These are phyloP conservation scores for Anthostomella pinea DNA, from an alignment of 2,329 filamentous ascomycete genomes.

Conservation along the genomic window DNA sequence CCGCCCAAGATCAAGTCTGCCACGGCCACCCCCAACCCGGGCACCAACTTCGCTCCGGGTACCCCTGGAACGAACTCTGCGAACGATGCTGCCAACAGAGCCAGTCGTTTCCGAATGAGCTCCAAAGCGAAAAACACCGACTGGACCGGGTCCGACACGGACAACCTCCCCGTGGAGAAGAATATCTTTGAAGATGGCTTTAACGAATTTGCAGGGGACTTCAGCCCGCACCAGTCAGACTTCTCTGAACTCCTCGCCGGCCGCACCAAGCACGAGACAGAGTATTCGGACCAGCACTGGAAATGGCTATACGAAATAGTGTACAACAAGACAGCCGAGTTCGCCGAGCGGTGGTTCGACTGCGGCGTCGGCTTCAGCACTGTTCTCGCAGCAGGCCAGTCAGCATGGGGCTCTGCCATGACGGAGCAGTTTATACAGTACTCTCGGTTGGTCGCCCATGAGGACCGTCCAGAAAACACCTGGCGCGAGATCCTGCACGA, in stretches of 20 bases:
- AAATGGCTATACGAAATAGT: slow-evolving; percentile 26
- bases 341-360: slow-evolving; percentile 30
- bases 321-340: slow-evolving; percentile 21
- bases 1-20: background rate
- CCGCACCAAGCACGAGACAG: slow-evolving; percentile 13
- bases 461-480: slow-evolving; percentile 32
- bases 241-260: no score
- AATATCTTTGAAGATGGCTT: no score
- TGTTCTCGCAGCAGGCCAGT: slow-evolving; percentile 7
- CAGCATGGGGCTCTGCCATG: slow-evolving; percentile 25
- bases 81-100: no score
- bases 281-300: slow-evolving; percentile 26
- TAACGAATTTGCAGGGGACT: slow-evolving; percentile 8
- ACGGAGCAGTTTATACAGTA: slow-evolving; percentile 35
- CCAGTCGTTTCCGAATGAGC: no score
- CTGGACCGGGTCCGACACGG: no score
- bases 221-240: slow-evolving; percentile 24
- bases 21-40: no score
- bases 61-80: no score
- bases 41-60: no score
- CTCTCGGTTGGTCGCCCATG: slow-evolving; percentile 30
- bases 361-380: slow-evolving; percentile 15
- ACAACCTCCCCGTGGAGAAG: no score
- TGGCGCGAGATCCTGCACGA: slow-evolving; percentile 36
- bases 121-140: no score